These are phyloP conservation scores for Teunomyces panamensis DNA, from an alignment of 805 yeast species.

Conservation along the genomic window DNA sequence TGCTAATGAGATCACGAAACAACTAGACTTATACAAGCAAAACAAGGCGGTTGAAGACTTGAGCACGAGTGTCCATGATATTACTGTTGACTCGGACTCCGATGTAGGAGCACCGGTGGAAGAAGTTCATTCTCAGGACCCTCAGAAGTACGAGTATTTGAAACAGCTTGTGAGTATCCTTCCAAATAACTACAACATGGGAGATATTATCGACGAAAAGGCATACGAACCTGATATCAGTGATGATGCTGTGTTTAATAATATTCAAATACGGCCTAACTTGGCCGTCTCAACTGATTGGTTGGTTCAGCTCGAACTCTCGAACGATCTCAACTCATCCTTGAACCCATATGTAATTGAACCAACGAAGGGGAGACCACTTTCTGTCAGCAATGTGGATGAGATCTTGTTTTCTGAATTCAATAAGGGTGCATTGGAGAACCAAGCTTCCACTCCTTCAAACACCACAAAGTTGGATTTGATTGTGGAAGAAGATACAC, in stretches of 20 bases:
- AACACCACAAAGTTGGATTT: not conserved
- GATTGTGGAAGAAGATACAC: constrained; percentile 2
- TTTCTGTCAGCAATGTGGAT: constrained; percentile 40
- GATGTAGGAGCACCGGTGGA: constrained; percentile 11
- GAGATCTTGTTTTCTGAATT: constrained; percentile 48
- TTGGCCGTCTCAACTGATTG: constrained; percentile 58
- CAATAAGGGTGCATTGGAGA: constrained; percentile 20
- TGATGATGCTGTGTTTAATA: constrained; percentile 33
- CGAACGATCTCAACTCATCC: constrained; percentile 42
- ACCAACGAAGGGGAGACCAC: constrained; percentile 8
- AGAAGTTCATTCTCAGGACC: constrained; percentile 10
- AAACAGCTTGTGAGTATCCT: constrained; percentile 30
- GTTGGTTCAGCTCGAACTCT: constrained; percentile 59
- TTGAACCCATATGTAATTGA: constrained; percentile 30
- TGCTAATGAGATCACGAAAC: constrained; percentile 27
- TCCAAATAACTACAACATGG: constrained; percentile 27
- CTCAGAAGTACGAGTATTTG: constrained; percentile 20
- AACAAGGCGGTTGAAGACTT: constrained; percentile 20
- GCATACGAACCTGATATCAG: constrained; percentile 67
- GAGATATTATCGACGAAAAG: constrained; percentile 53
- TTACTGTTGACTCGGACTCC: constrained; percentile 27
- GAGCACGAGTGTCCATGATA: constrained; percentile 28
- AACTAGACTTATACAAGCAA: constrained; percentile 20
- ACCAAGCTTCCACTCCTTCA: constrained; percentile 22
- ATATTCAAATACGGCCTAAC: constrained; percentile 40